A percentile compares a stretch with the other conserved stretches of the same genome.
Evolutionary conservation across 768 basidiomycete genomes (phyloP).

Genomic region (Termitomyces sp.): DNA sequence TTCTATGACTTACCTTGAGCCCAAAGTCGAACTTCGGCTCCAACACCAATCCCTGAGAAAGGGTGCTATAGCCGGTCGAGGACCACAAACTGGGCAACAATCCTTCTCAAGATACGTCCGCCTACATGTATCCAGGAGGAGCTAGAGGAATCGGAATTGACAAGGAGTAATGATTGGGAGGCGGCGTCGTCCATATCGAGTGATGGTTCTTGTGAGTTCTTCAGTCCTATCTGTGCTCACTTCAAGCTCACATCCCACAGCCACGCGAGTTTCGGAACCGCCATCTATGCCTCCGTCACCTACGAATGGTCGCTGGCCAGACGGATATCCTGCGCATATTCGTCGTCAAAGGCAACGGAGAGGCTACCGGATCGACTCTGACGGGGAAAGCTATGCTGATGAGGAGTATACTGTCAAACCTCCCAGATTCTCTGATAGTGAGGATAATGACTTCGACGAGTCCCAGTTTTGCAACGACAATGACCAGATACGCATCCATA

Average conservation of each 20-base stretch:
- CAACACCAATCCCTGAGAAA: constrained; percentile 36
- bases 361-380: constrained; percentile 42
- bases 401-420: constrained; percentile 23
- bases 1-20: constrained; percentile 6
- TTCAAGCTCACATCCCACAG: not conserved
- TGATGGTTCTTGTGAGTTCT: constrained; percentile 15
- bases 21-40: constrained; percentile 42
- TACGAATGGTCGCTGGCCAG: constrained; percentile 9
- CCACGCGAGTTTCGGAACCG: constrained; percentile 13
- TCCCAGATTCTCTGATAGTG: constrained; percentile 21
- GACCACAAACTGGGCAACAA: constrained; percentile 40
- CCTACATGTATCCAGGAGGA: constrained; percentile 12
- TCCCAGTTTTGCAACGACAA: not conserved
- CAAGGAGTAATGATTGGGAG: not conserved
- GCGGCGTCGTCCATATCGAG: constrained; percentile 9
- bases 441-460: constrained; percentile 13
- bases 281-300: constrained; percentile 17
- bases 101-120: constrained; percentile 27
- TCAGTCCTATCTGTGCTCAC: too few relatives aligned
- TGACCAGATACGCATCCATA: not conserved
- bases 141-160: not conserved
- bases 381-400: constrained; percentile 30
- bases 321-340: constrained; percentile 1
- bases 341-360: constrained; percentile 27
- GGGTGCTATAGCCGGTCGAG: constrained; percentile 28